phyloP scores from a whole-genome alignment of 805 yeast genomes.

The Candida bentonensis region DNA sequence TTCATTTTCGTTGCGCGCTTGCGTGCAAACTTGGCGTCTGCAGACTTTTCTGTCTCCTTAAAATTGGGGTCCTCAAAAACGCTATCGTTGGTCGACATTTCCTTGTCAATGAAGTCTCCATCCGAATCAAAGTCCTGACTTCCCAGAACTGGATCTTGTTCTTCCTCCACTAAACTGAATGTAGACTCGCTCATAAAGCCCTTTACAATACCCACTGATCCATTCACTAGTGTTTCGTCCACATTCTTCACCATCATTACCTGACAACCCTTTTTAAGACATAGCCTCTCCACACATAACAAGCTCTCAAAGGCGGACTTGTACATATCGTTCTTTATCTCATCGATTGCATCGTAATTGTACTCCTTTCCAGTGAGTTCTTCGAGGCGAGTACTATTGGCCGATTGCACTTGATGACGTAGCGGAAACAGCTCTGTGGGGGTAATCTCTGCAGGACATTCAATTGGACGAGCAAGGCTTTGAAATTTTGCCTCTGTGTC shows the following conservation, averaged over 20 bases:
- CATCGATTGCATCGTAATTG: conserved; percentile 34
- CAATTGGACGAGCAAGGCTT: conserved; percentile 39
- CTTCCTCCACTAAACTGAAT: conserved; percentile 7
- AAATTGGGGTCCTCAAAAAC: conserved; percentile 11
- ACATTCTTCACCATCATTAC: conserved; percentile 85
- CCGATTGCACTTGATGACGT: conserved; percentile 65
- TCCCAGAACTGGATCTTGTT: neutral
- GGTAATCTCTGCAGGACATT: conserved; percentile 56
- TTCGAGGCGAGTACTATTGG: conserved; percentile 44
- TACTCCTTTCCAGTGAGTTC: conserved; percentile 33
- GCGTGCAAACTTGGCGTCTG: neutral
- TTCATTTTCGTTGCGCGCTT: conserved; percentile 4
- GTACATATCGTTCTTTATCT: conserved; percentile 16
- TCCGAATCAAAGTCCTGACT: conserved; percentile 8
- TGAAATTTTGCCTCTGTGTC: conserved; percentile 35
- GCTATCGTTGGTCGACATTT: neutral
- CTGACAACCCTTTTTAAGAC: conserved; percentile 74
- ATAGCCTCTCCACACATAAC: conserved; percentile 55
- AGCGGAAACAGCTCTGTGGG: conserved; percentile 90
- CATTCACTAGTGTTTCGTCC: conserved; percentile 71
- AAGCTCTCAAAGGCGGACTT: conserved; percentile 32
- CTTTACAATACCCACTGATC: conserved; percentile 69
- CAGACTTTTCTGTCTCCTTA: conserved; percentile 3
- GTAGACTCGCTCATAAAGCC: conserved; percentile 31
- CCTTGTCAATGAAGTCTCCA: conserved; percentile 10